Percentiles rank a stretch among this genome's conserved stretches.
phyloP scores from a whole-genome alignment of 306 rosid species.

The Rosa rugosa region DNA sequence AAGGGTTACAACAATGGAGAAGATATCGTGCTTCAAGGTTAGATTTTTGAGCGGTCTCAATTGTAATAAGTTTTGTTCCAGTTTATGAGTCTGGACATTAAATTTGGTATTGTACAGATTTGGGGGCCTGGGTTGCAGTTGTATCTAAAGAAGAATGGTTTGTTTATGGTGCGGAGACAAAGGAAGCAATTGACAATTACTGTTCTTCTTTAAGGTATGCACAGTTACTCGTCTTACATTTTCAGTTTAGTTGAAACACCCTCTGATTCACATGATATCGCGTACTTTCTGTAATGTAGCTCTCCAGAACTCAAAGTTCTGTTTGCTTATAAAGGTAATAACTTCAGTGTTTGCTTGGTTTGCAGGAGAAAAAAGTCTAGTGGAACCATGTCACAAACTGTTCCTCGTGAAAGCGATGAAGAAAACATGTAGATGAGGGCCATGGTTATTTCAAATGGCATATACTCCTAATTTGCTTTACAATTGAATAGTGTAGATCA shows the following conservation, averaged over 20 bases:
- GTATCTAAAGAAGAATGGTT: constrained; percentile 38
- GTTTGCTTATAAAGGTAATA: not conserved
- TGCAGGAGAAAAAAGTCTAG: constrained; percentile 38
- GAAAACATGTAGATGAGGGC: not conserved
- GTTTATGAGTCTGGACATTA: not conserved
- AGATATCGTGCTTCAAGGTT: constrained; percentile 47
- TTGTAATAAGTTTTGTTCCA: not conserved
- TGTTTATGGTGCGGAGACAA: constrained; percentile 32
- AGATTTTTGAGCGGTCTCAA: not conserved
- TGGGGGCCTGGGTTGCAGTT: constrained; percentile 32
- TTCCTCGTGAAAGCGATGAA: not conserved
- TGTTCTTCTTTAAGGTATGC: constrained; percentile 34
- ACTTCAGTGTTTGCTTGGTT: constrained; percentile 10
- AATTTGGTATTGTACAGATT: constrained; percentile 25
- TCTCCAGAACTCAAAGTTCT: not conserved
- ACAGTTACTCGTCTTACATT: not conserved
- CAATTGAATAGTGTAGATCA: not conserved
- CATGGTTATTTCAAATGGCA: not conserved
- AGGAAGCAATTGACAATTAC: constrained; percentile 36
- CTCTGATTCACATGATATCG: not conserved
- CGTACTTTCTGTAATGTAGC: not conserved
- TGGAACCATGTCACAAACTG: not conserved
- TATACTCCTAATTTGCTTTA: not conserved
- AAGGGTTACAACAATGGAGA: constrained; percentile 29
- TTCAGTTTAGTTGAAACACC: not conserved